Evolutionary conservation across 1,284 basidiomycete genomes (phyloP).

Genomic region (Papiliotrema terrestris): DNA sequence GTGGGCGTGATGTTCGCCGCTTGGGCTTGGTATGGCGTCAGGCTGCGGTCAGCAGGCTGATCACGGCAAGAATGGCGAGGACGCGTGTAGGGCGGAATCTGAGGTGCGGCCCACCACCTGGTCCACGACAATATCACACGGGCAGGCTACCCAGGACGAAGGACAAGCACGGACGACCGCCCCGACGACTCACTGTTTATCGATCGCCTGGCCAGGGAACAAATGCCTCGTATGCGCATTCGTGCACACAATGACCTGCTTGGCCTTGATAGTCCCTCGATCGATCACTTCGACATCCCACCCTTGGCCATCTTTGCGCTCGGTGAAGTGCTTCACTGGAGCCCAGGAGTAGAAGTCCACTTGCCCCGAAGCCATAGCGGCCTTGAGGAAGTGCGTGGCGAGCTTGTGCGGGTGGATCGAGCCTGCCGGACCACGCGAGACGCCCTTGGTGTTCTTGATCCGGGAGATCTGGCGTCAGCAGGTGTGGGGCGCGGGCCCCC

Average conservation of each 20-base stretch:
- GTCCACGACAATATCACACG: too few species aligned
- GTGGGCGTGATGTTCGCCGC: constrained; percentile 23
- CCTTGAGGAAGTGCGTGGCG: constrained; percentile 18
- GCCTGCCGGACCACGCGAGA: constrained; percentile 19
- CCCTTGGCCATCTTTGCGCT: background rate
- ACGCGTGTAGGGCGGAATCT: background rate
- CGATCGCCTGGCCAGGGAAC: constrained; percentile 16
- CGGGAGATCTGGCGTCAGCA: constrained; percentile 7
- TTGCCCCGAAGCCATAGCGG: constrained; percentile 12
- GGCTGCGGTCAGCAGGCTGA: constrained; percentile 4
- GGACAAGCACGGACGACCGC: too few species aligned
- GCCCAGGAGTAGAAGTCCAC: constrained; percentile 20
- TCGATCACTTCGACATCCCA: constrained; percentile 21
- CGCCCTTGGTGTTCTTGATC: constrained; percentile 7
- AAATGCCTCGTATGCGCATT: constrained; percentile 38
- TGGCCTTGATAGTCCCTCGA: constrained; percentile 22
- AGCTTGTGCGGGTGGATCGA: constrained; percentile 36
- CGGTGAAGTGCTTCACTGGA: constrained; percentile 10
- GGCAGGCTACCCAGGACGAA: too few species aligned
- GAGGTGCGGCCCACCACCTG: too few species aligned
- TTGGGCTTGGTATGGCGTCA: constrained; percentile 14
- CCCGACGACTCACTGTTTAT: constrained; percentile 11
- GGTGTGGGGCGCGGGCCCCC: background rate
- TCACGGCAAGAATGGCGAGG: too few species aligned
- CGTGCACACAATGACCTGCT: constrained; percentile 32